Conservation (phyloP, 108 stramenopile genomes). For the Nitzschia putrida region DNA sequence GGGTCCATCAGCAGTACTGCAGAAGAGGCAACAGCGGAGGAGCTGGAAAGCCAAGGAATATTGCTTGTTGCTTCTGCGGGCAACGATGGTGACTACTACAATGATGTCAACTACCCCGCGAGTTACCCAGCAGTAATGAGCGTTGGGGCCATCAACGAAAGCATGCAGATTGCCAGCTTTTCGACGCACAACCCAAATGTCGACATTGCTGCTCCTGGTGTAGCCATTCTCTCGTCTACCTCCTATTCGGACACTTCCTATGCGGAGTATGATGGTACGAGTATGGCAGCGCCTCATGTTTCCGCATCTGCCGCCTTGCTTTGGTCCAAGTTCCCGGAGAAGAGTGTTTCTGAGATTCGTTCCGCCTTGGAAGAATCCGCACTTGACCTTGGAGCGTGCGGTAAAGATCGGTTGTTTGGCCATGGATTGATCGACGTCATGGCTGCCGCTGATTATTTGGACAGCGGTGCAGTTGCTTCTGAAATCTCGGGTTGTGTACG, state of each 20-base stretch:
- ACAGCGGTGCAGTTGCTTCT: background rate
- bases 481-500: background rate
- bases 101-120: constrained; percentile 44
- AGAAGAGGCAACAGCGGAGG: constrained; percentile 14
- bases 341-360: constrained; percentile 41
- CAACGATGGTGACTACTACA: constrained; percentile 35
- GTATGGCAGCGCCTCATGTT: constrained; percentile 69
- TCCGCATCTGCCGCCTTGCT: constrained; percentile 71
- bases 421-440: constrained; percentile 12
- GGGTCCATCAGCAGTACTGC: constrained; percentile 4
- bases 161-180: constrained; percentile 9
- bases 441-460: background rate
- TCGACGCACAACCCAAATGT: constrained; percentile 35
- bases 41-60: constrained; percentile 44
- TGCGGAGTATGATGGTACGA: constrained; percentile 29
- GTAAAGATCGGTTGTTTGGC: constrained; percentile 6
- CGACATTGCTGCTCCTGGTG: constrained; percentile 57
- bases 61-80: constrained; percentile 59
- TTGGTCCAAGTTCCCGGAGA: constrained; percentile 41
- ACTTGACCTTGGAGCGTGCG: background rate
- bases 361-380: constrained; percentile 34
- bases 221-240: constrained; percentile 25
- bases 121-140: constrained; percentile 42
- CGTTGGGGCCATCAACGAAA: constrained; percentile 33
- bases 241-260: background rate